These are phyloP conservation scores for Yarrowia phangngaensis DNA, from an alignment of 805 yeast species.

Conservation along the genomic window DNA sequence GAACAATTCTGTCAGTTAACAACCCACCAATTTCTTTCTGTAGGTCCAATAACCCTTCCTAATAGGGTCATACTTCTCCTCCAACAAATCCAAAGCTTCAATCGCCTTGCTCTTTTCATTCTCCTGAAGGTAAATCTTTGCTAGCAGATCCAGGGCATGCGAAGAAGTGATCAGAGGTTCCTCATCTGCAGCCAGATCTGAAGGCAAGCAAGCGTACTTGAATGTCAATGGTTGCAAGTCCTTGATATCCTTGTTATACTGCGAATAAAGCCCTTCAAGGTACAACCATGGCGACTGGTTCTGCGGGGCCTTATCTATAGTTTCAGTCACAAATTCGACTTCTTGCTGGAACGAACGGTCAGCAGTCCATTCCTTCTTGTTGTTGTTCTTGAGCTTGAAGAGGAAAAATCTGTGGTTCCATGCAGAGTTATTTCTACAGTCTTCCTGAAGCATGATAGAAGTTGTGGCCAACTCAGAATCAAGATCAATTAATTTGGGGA, in stretches of 20 bases:
- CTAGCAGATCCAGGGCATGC: constrained; percentile 62
- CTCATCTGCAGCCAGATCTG: constrained; percentile 30
- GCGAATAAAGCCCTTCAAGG: constrained; percentile 53
- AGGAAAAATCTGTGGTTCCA: constrained; percentile 84
- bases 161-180: constrained; percentile 46
- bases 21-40: constrained; percentile 35
- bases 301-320: constrained; percentile 63
- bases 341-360: constrained; percentile 42
- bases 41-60: constrained; percentile 61
- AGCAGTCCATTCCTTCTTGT: constrained; percentile 14
- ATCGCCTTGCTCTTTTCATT: constrained; percentile 41
- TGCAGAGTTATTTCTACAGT: constrained; percentile 84
- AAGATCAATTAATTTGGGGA: constrained; percentile 8
- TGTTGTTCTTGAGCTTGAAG: constrained; percentile 32
- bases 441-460: constrained; percentile 49
- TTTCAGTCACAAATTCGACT: constrained; percentile 47
- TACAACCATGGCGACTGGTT: constrained; percentile 88
- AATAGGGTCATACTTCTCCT: constrained; percentile 54
- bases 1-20: too few relatives aligned
- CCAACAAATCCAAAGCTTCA: constrained; percentile 51
- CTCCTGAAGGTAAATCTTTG: constrained; percentile 45
- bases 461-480: constrained; percentile 52
- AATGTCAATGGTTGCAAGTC: constrained; percentile 48
- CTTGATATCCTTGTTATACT: constrained; percentile 35
- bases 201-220: constrained; percentile 41